Evolutionary conservation across 2,329 filamentous ascomycete species (phyloP).

Genomic region (Cordyceps militaris): DNA sequence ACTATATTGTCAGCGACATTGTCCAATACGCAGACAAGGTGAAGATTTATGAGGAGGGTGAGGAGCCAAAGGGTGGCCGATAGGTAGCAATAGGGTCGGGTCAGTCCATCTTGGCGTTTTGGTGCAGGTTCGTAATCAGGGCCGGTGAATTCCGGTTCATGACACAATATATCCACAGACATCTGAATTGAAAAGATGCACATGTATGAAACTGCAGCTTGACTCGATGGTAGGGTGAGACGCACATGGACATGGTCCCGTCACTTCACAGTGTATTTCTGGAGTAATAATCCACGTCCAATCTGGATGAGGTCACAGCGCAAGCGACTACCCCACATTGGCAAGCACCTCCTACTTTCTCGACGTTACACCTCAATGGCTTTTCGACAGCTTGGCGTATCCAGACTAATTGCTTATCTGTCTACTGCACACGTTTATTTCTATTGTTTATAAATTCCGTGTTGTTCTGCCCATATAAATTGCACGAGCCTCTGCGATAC

Average conservation of each 20-base stretch:
- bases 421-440: not conserved
- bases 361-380: not conserved
- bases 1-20: constrained; percentile 76
- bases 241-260: too few relatives aligned
- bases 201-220: not conserved
- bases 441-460: not conserved
- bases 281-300: too few relatives aligned
- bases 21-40: constrained; percentile 74
- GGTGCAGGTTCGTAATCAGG: not conserved
- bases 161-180: not conserved
- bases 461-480: not conserved
- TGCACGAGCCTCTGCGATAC: constrained; percentile 13
- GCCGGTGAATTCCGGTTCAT: not conserved
- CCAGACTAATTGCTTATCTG: not conserved
- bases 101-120: not conserved
- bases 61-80: not conserved
- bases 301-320: constrained; percentile 11
- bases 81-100: not conserved
- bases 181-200: not conserved
- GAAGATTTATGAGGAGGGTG: constrained; percentile 64
- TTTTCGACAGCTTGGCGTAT: not conserved
- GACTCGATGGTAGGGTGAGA: not conserved
- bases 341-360: not conserved
- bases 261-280: not conserved
- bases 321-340: constrained; percentile 12